Evolutionary conservation across 2,329 filamentous ascomycete genomes (phyloP), one percentile per base, ranked within the genome.

Genomic region (Colletotrichum sp.): DNA sequence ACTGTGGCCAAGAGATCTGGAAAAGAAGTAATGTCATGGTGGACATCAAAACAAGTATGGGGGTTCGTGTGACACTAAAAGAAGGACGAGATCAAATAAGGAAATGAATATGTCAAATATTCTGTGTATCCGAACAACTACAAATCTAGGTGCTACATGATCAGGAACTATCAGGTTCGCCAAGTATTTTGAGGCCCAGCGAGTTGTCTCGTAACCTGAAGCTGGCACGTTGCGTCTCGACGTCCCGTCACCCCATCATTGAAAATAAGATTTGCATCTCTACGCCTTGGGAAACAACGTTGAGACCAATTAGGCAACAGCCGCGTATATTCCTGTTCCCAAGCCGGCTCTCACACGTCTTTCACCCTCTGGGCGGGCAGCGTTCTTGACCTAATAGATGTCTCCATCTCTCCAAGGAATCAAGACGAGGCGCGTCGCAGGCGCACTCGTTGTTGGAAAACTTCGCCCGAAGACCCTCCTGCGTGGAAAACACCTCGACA

Each of bases 331-430:
- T 27, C 24, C 24, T 27, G 24, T 27, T 27, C 24, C 24, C 4
- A 27, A 27, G 24, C 24, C 24, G 24, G 24, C 24, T 27, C 24
- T 27, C 24, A 27, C 24, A 27, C 24, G 24, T 27, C 24, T 27
- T 27, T 27, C 24, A 27, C 24, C 24, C 24, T 27, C 24, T 27
- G 24, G 18, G 0, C 38, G n/a, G 38, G 11, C 18, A 7, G 3
- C 5, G 3, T 1, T 1, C 3, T n/a, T 3, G n/a, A 4, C 38
- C 3, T 43, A 2, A 43, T 0, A 43, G 38, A 3, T n/a, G 6
- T 47, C 18, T 47, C 2, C 0, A 0, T 47, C 3, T 47, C 38
- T 47, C 9, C 18, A 47, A n/a, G 18, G 9, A 47, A n/a, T 47
- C 38, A 47, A n/a, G 43, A 3, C n/a, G 43, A 21, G 11, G 21